Evolutionary conservation across 192 early-diverging fungal genomes (phyloP), one percentile per base, ranked within the genome.

Genomic region (Geosiphon pyriformis): DNA sequence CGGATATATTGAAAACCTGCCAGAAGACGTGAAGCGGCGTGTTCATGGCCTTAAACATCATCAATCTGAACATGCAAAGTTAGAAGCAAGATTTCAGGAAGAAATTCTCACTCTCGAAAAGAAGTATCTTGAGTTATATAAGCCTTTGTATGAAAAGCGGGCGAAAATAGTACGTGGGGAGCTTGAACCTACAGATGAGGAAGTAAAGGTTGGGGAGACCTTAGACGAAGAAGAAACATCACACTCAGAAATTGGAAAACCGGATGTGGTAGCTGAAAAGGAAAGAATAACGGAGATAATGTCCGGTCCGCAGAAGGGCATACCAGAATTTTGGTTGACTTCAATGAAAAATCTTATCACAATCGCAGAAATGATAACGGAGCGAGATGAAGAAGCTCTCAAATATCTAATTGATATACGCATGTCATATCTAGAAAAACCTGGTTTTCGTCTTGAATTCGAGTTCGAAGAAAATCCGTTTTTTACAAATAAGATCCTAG

Each of bases 261-360:
- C 81, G 6, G 78, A 72, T 10, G 12, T 23, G 4, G 20, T 23
- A 57, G 20, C 1, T 15, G 80, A 78, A 20, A 71, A 77, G 23
- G 74, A 69, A 32, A 70, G 75, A 31, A 74, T 80, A 27, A 65
- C 72, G 59, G 51, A 74, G 55, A 76, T 82, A 37, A 65, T 73
- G 34, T 61, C 74, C 23, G 67, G 66, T 62, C 27, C 61, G 0
- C 65, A 48, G n/a, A 72, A 63, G 64, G 96, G 94, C 70, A 87
- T 98, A 29, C 97, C 97, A 47, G 85, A 92, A 61, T 98, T 99
- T 86, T 98, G 97, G 97, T 81, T 95, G 37, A 97, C 94, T 32
- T 83, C 86, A 46, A 79, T 99, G 80, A 89, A 90, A 83, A 92
- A 90, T 83, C 80, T 94, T 79, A 80, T 85, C 48, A 79, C 83